Percentiles rank a stretch among this genome's conserved stretches.
phyloP scores from a whole-genome alignment of 2,329 filamentous ascomycete genomes.

The Plectosphaerella plurivora region DNA sequence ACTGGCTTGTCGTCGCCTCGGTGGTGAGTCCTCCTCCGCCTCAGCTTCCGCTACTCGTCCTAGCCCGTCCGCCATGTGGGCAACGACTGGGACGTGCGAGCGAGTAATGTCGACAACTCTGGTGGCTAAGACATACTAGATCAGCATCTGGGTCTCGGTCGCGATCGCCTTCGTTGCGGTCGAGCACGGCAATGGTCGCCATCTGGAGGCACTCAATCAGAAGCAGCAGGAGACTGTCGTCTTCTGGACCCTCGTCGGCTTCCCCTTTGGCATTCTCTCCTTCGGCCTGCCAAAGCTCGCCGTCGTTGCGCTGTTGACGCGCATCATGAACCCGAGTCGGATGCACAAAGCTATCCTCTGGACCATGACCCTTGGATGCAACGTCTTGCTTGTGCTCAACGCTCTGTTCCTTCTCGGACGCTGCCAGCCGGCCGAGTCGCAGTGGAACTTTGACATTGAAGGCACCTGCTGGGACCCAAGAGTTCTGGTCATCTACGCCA shows the following conservation, averaged over 20 bases:
- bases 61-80: not conserved
- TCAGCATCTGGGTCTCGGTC: slow-evolving; percentile 27
- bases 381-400: slow-evolving; percentile 24
- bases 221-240: slow-evolving; percentile 22
- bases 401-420: slow-evolving; percentile 36
- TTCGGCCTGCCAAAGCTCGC: slow-evolving; percentile 37
- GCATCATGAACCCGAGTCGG: slow-evolving; percentile 29
- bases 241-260: slow-evolving; percentile 30
- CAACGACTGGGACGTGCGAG: not conserved
- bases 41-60: not conserved
- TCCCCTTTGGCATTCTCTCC: slow-evolving; percentile 30
- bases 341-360: slow-evolving; percentile 29
- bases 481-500: slow-evolving; percentile 32
- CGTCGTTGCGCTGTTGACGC: slow-evolving; percentile 30
- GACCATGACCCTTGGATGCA: slow-evolving; percentile 23
- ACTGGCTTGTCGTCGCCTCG: slow-evolving; percentile 28
- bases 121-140: slow-evolving; percentile 11
- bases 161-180: slow-evolving; percentile 28
- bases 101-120: not conserved
- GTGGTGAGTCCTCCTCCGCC: slow-evolving; percentile 17
- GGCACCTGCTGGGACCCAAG: slow-evolving; percentile 27
- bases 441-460: slow-evolving; percentile 31
- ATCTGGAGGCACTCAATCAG: slow-evolving; percentile 23
- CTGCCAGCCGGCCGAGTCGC: slow-evolving; percentile 30
- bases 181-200: slow-evolving; percentile 30